A percentile compares a stretch with the other conserved stretches of the same genome.
phyloP scores from a whole-genome alignment of 2,329 filamentous ascomycete genomes.

The Exophiala alcalophila region DNA sequence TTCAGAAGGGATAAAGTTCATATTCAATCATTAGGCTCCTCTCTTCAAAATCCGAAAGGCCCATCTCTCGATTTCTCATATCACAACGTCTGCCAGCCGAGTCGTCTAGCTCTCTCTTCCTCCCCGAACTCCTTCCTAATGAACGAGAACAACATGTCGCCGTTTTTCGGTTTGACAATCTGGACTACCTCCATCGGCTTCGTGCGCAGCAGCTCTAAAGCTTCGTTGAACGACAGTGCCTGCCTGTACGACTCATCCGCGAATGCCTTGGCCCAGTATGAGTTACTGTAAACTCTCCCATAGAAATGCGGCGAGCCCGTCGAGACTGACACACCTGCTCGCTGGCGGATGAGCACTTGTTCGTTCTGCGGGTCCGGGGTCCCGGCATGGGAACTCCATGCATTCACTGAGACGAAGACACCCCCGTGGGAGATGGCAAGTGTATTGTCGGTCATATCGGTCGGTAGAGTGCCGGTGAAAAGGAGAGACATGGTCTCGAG shows the following conservation, averaged over 20 bases:
- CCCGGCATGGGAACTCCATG: constrained; percentile 5
- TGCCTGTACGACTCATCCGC: not conserved
- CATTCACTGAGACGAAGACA: constrained; percentile 7
- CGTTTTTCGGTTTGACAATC: constrained; percentile 8
- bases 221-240: constrained; percentile 2
- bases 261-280: constrained; percentile 6
- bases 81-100: constrained; percentile 4
- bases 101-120: not conserved
- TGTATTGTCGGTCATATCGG: not conserved
- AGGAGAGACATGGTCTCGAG: constrained; percentile 5
- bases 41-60: no score
- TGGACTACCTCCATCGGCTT: constrained; percentile 7
- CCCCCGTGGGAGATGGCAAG: constrained; percentile 7
- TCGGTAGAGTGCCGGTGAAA: constrained; percentile 5
- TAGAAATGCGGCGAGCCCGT: constrained; percentile 8
- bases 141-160: constrained; percentile 7
- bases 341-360: constrained; percentile 1
- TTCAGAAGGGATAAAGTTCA: no score
- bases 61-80: no score
- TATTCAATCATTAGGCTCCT: no score
- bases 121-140: not conserved
- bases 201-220: constrained; percentile 11
- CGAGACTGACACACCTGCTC: constrained; percentile 10
- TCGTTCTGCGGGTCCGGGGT: not conserved
- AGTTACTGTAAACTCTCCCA: constrained; percentile 5